Evolutionary conservation across 768 basidiomycete genomes (phyloP).

Genomic region (Rubroboletus pulcherrimus): DNA sequence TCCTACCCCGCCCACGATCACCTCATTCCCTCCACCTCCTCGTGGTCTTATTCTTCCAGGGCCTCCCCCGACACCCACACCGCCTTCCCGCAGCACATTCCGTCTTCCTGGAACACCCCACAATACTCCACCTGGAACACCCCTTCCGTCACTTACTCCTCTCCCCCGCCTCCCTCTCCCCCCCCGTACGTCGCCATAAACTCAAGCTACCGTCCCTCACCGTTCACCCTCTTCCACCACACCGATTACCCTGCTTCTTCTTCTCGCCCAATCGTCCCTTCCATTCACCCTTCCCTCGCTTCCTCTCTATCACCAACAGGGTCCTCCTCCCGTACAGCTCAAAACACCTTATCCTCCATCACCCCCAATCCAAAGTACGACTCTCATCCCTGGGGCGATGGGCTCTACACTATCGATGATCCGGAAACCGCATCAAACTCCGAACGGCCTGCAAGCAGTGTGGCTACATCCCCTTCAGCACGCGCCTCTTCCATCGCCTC

Average conservation of each 20-base stretch:
- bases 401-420: slow-evolving; percentile 33
- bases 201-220: slow-evolving; percentile 23
- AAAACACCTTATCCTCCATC: slow-evolving; percentile 17
- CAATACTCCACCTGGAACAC: slow-evolving; percentile 18
- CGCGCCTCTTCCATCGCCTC: slow-evolving; percentile 34
- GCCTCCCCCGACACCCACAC: slow-evolving; percentile 17
- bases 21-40: slow-evolving; percentile 17
- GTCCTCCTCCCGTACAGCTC: slow-evolving; percentile 12
- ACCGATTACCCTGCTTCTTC: slow-evolving; percentile 19
- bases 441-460: slow-evolving; percentile 32
- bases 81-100: slow-evolving; percentile 12
- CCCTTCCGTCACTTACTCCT: slow-evolving; percentile 15
- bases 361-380: slow-evolving; percentile 19
- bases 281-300: slow-evolving; percentile 14
- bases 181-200: slow-evolving; percentile 21
- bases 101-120: slow-evolving; percentile 19
- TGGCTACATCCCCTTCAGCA: slow-evolving; percentile 34
- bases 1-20: slow-evolving; percentile 23
- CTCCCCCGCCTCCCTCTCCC: slow-evolving; percentile 23
- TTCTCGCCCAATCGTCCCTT: slow-evolving; percentile 16
- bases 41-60: slow-evolving; percentile 28
- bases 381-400: slow-evolving; percentile 28
- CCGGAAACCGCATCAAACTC: slow-evolving; percentile 33
- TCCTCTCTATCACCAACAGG: slow-evolving; percentile 18
- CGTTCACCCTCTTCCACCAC: slow-evolving; percentile 19